Conservation (phyloP, 2,329 filamentous ascomycete genomes). For the Grosmannia serpens region DNA sequence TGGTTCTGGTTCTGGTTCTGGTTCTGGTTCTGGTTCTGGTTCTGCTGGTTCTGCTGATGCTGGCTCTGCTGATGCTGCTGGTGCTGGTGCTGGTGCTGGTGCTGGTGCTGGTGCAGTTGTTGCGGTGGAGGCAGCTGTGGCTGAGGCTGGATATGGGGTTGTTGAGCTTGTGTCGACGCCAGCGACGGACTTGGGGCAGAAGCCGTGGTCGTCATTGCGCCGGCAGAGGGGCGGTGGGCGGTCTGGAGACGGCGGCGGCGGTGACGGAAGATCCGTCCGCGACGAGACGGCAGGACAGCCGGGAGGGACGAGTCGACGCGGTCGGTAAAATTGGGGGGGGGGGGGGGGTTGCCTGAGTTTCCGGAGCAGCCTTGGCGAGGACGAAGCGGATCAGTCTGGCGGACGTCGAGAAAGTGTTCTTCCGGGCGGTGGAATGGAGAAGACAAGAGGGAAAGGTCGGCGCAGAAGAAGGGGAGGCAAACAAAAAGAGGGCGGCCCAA, state of each 20-base stretch:
- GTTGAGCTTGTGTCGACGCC: not conserved
- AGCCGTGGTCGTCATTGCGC: slow-evolving; percentile 4
- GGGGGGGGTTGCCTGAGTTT: not conserved
- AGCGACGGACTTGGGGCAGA: not conserved
- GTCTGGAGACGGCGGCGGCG: not conserved
- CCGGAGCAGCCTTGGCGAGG: not conserved
- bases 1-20: not conserved
- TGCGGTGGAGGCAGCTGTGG: slow-evolving; percentile 1
- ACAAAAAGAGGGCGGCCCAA: not conserved
- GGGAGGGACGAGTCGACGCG: not conserved
- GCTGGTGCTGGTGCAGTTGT: not conserved
- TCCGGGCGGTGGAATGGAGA: not conserved
- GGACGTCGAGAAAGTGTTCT: not conserved
- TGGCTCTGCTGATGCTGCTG: not conserved
- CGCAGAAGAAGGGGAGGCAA: not conserved
- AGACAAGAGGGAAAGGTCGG: not conserved
- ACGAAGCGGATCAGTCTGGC: not conserved
- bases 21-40: not conserved
- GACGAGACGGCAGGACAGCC: not conserved
- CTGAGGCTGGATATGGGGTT: slow-evolving; percentile 1
- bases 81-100: not conserved
- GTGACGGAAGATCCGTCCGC: not conserved
- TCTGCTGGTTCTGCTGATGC: not conserved
- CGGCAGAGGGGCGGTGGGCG: not conserved
- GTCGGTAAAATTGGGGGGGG: not conserved